Conservation (phyloP, 164 flowering plant genomes). For the Protea cynaroides region DNA sequence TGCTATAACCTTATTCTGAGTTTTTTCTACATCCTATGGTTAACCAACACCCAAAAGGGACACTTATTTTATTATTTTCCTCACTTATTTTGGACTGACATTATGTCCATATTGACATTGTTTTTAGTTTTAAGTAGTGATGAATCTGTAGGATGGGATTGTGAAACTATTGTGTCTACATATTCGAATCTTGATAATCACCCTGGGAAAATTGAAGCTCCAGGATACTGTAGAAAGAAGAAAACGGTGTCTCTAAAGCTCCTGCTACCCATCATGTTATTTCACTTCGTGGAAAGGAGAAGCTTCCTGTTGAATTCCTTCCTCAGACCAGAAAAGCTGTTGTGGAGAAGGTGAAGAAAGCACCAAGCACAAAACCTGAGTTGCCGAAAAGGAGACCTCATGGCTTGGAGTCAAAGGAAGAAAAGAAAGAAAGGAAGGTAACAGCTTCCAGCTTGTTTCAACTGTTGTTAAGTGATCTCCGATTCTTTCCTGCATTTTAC, state of each 20-base stretch:
- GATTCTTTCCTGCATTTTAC: no score
- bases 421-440: slow-evolving; percentile 97
- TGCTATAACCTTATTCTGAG: no score
- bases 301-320: slow-evolving; percentile 71
- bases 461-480: background rate
- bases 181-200: slow-evolving; percentile 94
- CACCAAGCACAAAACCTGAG: slow-evolving; percentile 18
- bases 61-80: no score
- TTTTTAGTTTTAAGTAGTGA: no score
- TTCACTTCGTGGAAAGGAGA: slow-evolving; percentile 70
- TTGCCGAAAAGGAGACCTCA: slow-evolving; percentile 38
- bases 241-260: slow-evolving; percentile 33
- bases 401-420: slow-evolving; percentile 79
- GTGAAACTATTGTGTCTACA: slow-evolving; percentile 83
- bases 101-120: no score
- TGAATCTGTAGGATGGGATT: slow-evolving; percentile 83
- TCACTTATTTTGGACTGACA: no score
- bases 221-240: slow-evolving; percentile 48
- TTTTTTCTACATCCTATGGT: no score
- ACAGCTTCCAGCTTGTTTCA: background rate
- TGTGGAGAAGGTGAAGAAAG: slow-evolving; percentile 37
- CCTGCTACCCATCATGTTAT: slow-evolving; percentile 33
- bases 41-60: no score
- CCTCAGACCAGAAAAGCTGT: slow-evolving; percentile 36
- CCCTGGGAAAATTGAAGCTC: slow-evolving; percentile 81